Conservation (phyloP, 306 rosid species). For the Carpinus fangiana region DNA sequence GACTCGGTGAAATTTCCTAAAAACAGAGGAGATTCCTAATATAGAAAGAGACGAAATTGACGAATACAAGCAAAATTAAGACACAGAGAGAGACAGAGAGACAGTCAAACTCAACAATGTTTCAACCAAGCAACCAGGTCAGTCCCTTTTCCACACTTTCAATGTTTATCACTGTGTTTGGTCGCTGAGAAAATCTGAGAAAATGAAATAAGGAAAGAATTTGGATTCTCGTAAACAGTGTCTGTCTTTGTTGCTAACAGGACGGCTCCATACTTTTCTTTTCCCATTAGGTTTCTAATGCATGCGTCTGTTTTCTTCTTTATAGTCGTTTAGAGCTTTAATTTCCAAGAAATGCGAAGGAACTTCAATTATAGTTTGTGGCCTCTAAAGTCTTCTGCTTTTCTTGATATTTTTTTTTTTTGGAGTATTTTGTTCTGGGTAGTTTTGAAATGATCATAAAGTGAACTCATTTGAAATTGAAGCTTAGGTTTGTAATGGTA, state of each 20-base stretch:
- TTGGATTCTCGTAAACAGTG: neutral
- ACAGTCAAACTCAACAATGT: constrained; percentile 33
- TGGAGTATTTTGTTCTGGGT: neutral
- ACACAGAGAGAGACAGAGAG: neutral
- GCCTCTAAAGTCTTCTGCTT: neutral
- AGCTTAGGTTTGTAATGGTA: neutral
- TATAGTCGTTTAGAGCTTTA: neutral
- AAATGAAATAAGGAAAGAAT: neutral
- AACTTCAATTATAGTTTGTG: neutral
- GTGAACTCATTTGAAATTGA: neutral
- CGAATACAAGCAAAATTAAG: too few relatives aligned
- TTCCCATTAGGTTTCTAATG: constrained; percentile 7
- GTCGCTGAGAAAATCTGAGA: constrained; percentile 18
- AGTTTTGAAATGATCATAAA: neutral
- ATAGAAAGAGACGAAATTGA: neutral
- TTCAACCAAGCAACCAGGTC: constrained; percentile 52
- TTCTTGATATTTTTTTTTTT: neutral
- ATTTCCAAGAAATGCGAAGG: neutral
- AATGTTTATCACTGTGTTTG: constrained; percentile 15
- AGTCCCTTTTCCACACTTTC: neutral
- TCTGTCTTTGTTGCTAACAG: neutral
- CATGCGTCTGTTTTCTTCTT: constrained; percentile 16
- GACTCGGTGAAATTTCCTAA: too few relatives aligned
- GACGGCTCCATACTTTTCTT: neutral
- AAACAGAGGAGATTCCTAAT: too few relatives aligned